Conservation (phyloP, 2,329 filamentous ascomycete genomes). For the Exophiala alcalophila region DNA sequence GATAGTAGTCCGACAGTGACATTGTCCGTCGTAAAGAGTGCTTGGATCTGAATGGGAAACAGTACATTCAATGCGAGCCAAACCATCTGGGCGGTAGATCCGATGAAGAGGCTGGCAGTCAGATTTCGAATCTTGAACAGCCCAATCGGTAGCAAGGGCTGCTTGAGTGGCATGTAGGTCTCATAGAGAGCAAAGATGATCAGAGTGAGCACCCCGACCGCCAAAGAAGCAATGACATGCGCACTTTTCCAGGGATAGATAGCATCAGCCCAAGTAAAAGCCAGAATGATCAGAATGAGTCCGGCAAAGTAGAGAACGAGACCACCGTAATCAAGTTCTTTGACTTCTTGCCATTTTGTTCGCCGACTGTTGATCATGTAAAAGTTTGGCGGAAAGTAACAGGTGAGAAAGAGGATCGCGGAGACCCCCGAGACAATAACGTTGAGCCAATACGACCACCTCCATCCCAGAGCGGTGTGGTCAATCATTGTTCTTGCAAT, state of each 20-base stretch:
- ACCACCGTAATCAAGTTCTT: constrained; percentile 47
- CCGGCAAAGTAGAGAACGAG: constrained; percentile 45
- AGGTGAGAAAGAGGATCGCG: constrained; percentile 43
- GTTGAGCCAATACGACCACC: constrained; percentile 51
- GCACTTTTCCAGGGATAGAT: constrained; percentile 44
- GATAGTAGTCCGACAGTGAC: constrained; percentile 44
- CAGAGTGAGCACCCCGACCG: constrained; percentile 40
- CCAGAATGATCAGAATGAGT: constrained; percentile 44
- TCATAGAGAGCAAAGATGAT: constrained; percentile 41
- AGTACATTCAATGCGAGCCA: constrained; percentile 48
- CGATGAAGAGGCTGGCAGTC: constrained; percentile 40
- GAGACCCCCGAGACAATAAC: constrained; percentile 45
- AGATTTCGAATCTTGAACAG: constrained; percentile 45
- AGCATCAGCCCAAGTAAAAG: constrained; percentile 43
- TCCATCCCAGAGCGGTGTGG: constrained; percentile 45
- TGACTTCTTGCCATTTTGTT: constrained; percentile 39
- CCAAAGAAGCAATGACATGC: constrained; percentile 36
- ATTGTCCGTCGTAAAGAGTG: constrained; percentile 41
- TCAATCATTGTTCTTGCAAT: constrained; percentile 47
- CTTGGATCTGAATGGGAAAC: constrained; percentile 44
- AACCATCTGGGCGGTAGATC: constrained; percentile 44
- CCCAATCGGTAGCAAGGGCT: constrained; percentile 44
- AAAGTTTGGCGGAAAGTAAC: constrained; percentile 51
- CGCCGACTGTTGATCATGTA: constrained; percentile 41
- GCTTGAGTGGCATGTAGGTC: constrained; percentile 37